Base-by-base conservation (phyloP, 768 basidiomycete species). In the Russula sp. region DNA sequence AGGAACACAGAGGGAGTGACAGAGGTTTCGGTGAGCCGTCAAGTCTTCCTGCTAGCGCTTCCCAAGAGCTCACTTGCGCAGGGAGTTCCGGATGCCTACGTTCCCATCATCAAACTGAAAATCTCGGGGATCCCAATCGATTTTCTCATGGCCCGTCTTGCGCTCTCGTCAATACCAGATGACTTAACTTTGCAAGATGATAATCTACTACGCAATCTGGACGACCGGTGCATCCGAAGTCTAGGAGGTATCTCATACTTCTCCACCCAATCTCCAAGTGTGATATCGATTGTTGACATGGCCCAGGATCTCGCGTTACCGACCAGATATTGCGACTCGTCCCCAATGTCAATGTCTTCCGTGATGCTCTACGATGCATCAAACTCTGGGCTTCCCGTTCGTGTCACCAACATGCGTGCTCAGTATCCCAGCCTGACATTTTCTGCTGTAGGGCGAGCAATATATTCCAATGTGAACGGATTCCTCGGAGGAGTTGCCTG, bases 401-500 rank as follows among this genome's bases (percentile, higher is more conserved):
- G 91, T 80, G 65, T 16, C 55, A 20, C 46, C 51, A 32, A 20
- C 54, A 28, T 32, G 22, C 40, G 20, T 26, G 3, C n/a, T 55
- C 20, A 20, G 20, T 40, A 11, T n/a, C 46, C 11, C 61, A 64
- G 40, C 59, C 61, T 40, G 65, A 42, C 49, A 48, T 32, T 18
- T 42, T 42, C 5, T 50, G 50, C 34, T 30, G 49, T 71, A 98
- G 95, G 87, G 70, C 83, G 94, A 77, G 97, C 95, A 28, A 96
- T 99, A 65, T 98, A 98, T 76, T 96, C 94, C 0, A 99, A 99
- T 74, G 93, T 98, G 13, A 94, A 94, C 70, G 97, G 96, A 22
- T 99, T 98, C 75, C 83, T 96, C 36, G 97, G 97, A 62, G 97
- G 97, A 72, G 96, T 98, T 2, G 96, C 95, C 32, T 99, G 97